A percentile compares a stretch with the other conserved stretches of the same genome.
Conservation (phyloP, 2,329 filamentous ascomycete species). For the Phialophora tarda region DNA sequence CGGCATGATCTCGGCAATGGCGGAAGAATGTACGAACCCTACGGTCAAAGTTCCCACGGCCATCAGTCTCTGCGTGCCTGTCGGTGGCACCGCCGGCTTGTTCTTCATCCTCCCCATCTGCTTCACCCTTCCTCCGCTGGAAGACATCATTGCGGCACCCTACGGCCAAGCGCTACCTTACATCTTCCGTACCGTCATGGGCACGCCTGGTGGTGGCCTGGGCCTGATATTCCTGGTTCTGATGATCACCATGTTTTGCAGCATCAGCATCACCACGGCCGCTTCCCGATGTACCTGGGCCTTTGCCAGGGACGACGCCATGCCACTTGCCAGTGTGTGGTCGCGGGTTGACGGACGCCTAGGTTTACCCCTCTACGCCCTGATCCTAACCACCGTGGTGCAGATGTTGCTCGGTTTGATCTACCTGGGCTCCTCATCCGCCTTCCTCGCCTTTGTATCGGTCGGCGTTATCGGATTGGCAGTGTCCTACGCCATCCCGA, state of each 20-base stretch:
- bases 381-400: slow-evolving; percentile 66
- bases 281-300: slow-evolving; percentile 65
- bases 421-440: slow-evolving; percentile 55
- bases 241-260: slow-evolving; percentile 59
- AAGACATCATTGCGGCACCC: slow-evolving; percentile 54
- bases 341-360: slow-evolving; percentile 65
- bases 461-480: slow-evolving; percentile 64
- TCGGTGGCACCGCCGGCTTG: slow-evolving; percentile 60
- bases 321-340: slow-evolving; percentile 65
- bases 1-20: slow-evolving; percentile 68
- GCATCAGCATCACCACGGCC: slow-evolving; percentile 59
- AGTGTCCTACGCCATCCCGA: slow-evolving; percentile 62
- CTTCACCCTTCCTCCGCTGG: slow-evolving; percentile 55
- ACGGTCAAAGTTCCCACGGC: slow-evolving; percentile 60
- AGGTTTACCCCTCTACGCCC: slow-evolving; percentile 70
- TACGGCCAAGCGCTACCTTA: slow-evolving; percentile 58
- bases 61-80: slow-evolving; percentile 58
- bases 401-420: slow-evolving; percentile 58
- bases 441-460: slow-evolving; percentile 58
- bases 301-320: slow-evolving; percentile 75
- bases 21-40: slow-evolving; percentile 63
- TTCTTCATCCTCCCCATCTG: slow-evolving; percentile 63
- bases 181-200: slow-evolving; percentile 58
- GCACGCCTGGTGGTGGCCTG: slow-evolving; percentile 54
- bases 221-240: slow-evolving; percentile 58